phyloP scores from a whole-genome alignment of 1,284 basidiomycete species.

The Trichosporon ovoides region DNA sequence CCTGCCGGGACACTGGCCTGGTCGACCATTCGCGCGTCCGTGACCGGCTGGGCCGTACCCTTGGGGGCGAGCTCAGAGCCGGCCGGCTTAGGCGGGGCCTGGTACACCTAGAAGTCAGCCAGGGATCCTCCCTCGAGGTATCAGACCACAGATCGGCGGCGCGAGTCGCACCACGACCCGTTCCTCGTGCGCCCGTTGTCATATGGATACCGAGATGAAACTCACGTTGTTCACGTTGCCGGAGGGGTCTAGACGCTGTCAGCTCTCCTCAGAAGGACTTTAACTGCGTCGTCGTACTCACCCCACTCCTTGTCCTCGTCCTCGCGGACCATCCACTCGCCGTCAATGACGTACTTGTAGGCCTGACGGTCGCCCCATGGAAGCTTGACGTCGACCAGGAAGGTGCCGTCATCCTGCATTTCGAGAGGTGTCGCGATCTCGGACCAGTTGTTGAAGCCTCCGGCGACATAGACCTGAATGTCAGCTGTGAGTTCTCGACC shows the following conservation, averaged over 20 bases:
- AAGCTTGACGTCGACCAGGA: constrained; percentile 32
- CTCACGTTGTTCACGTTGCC: constrained; percentile 50
- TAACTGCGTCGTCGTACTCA: constrained; percentile 23
- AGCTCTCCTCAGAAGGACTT: too few relatives aligned
- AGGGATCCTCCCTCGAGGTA: neutral
- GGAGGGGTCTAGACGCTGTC: constrained; percentile 35
- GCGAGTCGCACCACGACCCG: neutral
- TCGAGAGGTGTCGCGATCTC: constrained; percentile 36
- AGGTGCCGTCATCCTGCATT: constrained; percentile 41
- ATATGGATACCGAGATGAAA: neutral
- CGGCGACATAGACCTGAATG: constrained; percentile 43
- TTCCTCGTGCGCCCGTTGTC: constrained; percentile 5
- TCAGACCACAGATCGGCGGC: neutral
- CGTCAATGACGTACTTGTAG: constrained; percentile 50
- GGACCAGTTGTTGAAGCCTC: constrained; percentile 49
- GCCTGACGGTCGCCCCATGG: constrained; percentile 48
- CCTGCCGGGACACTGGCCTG: neutral
- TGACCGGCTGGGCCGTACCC: neutral
- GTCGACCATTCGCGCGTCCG: neutral
- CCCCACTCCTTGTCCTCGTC: constrained; percentile 50
- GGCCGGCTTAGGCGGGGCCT: constrained; percentile 13
- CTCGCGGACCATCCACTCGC: constrained; percentile 49
- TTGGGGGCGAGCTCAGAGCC: constrained; percentile 2
- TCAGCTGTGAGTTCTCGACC: neutral
- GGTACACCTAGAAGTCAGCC: constrained; percentile 5